Evolutionary conservation across 352 stramenopile genomes (phyloP), one percentile per base, ranked within the genome.

Genomic region (Pythium aristosporum): DNA sequence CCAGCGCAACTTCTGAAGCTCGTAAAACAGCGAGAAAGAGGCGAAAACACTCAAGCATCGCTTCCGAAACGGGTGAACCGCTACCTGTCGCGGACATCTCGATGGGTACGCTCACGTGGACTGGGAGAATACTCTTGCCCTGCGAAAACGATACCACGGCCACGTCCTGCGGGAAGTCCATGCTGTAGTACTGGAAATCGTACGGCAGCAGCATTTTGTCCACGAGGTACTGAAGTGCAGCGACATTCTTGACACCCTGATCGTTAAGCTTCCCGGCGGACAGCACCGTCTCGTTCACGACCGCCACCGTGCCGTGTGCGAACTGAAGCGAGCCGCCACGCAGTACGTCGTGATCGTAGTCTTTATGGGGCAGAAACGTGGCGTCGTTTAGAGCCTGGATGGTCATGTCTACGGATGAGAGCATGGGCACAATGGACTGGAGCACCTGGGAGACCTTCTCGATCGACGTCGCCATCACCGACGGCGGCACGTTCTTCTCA

Each of bases 101-200:
- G n/a, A 57, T 32, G 15, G 80, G 74, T 3, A 91, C 61, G 4
- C 69, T 68, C 12, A 87, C 78, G n/a, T 75, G 83, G 21, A 89
- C 77, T 0, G 85, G 83, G 16, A 92, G 58, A 37, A 92, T 83
- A 52, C 77, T 91, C 62, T 92, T 94, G 34, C 75, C 73, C 32
- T 89, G 77, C 0, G 86, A 94, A 32, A 94, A 39, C 1, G 73
- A 87, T 28, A 94, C 54, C 30, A 92, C 57, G 0, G 77, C 70
- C 54, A 89, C 77, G 32, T 94, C 82, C 54, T 91, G 83, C 1
- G 85, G 82, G 50, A 94, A 94, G 50, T 92, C 83, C 76, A 91
- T 91, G 48, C 75, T 85, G 72, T 91, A 94, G 54, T 80, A 94
- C 53, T 90, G 78, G 44, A 94, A 94, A 47, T 94, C 86, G 60